Base-by-base conservation (phyloP, 73 alveolate genomes). In the Blepharisma japonicum region DNA sequence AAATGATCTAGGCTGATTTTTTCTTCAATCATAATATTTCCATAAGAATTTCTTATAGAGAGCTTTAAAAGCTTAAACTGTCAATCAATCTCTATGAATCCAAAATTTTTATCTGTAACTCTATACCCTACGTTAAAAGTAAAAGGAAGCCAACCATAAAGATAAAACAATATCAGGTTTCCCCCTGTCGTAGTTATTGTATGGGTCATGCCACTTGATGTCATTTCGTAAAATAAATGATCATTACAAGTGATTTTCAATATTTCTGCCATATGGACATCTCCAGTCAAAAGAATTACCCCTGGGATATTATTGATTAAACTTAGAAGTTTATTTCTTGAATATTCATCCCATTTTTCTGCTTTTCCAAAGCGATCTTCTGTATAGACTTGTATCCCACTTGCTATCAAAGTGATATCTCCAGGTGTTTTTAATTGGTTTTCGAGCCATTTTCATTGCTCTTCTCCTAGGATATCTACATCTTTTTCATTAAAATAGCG, bases 381-480 rank as follows among this genome's bases (percentile, higher is more conserved):
- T 38, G 71, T 61, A 61, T 61, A 6, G 47, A 72, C 76, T 18
- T 72, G 82, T 38, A 72, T 6, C 38, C 77, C 67, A 55, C 55
- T 72, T 14, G 46, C 82, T 6, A 72, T 72, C 9, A 72, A 27
- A 27, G 23, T 38, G 77, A 72, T 9, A 6, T 45, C 11, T 21
- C 42, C 77, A 6, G 48, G 20, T 1, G 78, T 7, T 18, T 55
- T 11, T 6, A 72, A 23, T n/a, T 18, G 55, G 9, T 25, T 9
- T 21, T 21, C 71, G 18, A 42, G 77, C 82, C 82, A 21, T 27
- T 6, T 8, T 71, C 76, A 72, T 47, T 21, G 82, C 18, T 49
- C 78, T 45, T 72, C 82, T 0, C 82, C 82, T 7, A 72, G 74
- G 46, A 21, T 14, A 32, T 72, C 82, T 11, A 32, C 82, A 8